Evolutionary conservation across 345 rosid species (phyloP).

Genomic region (Populus euphratica): DNA sequence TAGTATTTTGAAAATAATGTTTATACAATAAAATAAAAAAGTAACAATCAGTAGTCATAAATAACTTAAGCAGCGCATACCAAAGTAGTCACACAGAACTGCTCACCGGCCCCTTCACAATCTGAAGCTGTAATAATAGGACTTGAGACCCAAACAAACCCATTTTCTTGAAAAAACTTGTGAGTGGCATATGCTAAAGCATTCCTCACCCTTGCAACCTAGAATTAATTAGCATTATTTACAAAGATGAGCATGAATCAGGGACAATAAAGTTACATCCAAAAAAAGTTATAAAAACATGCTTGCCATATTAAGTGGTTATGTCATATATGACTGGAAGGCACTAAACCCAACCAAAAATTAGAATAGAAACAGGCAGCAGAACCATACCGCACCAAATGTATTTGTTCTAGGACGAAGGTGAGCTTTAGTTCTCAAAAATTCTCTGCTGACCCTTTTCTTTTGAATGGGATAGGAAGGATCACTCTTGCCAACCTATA

Average conservation of each 20-base stretch:
- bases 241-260: not conserved
- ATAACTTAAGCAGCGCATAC: conserved; percentile 41
- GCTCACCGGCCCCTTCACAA: conserved; percentile 99
- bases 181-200: conserved; percentile 93
- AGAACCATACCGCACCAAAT: conserved; percentile 73
- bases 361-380: not conserved
- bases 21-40: not conserved
- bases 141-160: conserved; percentile 94
- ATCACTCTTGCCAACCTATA: conserved; percentile 84
- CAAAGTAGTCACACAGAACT: conserved; percentile 96
- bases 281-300: conserved; percentile 2
- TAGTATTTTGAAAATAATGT: not conserved
- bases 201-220: conserved; percentile 96
- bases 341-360: not conserved
- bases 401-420: conserved; percentile 96
- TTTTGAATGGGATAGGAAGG: conserved; percentile 91
- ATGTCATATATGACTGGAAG: not conserved
- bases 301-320: not conserved
- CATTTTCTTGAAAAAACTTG: conserved; percentile 89
- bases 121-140: conserved; percentile 96
- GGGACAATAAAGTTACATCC: not conserved
- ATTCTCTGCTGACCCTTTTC: conserved; percentile 89
- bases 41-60: not conserved
- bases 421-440: conserved; percentile 95
- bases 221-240: conserved; percentile 22